These are phyloP conservation scores for Aspergillus mulundensis DNA, from an alignment of 495 filamentous ascomycete species.

Conservation along the genomic window DNA sequence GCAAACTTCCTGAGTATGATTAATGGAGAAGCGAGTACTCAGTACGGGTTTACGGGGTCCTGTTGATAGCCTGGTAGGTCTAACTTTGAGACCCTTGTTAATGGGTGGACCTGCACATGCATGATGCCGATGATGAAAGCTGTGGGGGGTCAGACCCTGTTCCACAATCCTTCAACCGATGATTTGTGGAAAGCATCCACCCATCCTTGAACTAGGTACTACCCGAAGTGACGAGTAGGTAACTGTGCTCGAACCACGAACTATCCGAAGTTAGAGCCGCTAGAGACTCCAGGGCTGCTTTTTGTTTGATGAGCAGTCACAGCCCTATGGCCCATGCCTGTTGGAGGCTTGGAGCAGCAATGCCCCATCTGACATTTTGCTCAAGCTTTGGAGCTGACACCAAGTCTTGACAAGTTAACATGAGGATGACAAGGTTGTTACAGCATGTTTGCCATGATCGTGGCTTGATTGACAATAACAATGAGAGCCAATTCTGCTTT, in stretches of 20 bases:
- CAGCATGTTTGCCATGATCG: conserved; percentile 10
- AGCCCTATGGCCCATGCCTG: not conserved
- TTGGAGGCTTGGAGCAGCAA: not conserved
- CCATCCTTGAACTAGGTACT: conserved; percentile 25
- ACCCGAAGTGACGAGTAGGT: no score
- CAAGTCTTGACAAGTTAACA: conserved; percentile 21
- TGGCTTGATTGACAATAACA: conserved; percentile 11
- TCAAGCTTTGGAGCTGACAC: conserved; percentile 37
- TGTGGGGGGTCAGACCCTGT: no score
- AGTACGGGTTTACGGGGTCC: no score
- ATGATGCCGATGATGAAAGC: no score
- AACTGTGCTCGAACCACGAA: conserved; percentile 5
- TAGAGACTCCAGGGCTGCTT: not conserved
- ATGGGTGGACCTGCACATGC: no score
- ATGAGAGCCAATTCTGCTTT: no score
- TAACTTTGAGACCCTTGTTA: no score
- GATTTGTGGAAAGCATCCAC: conserved; percentile 20
- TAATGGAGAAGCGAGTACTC: no score
- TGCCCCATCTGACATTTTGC: conserved; percentile 21
- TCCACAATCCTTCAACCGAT: not conserved
- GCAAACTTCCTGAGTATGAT: no score
- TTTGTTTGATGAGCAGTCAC: conserved; percentile 18
- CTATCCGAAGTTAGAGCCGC: conserved; percentile 32
- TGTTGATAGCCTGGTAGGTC: no score
- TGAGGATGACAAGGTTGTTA: not conserved